A percentile compares a stretch with the other conserved stretches of the same genome.
These are phyloP conservation scores for Fusarium concolor DNA, from an alignment of 2,329 filamentous ascomycete genomes.

Conservation along the genomic window DNA sequence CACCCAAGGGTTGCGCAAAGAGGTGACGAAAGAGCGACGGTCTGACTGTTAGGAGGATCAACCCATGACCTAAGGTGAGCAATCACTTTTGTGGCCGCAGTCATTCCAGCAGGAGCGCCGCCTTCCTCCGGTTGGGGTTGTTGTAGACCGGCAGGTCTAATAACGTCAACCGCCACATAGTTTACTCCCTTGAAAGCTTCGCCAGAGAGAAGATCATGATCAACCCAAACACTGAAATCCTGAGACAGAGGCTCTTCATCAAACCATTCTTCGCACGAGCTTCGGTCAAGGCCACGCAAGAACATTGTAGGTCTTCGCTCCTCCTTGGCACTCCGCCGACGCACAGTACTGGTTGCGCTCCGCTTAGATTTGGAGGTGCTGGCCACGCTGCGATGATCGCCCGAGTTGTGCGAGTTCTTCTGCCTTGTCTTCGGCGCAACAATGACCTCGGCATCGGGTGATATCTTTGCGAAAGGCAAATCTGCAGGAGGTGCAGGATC, in stretches of 20 bases:
- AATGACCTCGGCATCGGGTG: conserved; percentile 94
- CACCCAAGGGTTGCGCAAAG: conserved; percentile 80
- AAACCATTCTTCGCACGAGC: conserved; percentile 79
- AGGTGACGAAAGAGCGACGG: conserved; percentile 80
- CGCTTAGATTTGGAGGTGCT: conserved; percentile 83
- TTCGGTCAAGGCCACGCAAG: conserved; percentile 81
- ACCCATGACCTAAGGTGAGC: conserved; percentile 84
- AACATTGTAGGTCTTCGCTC: conserved; percentile 77
- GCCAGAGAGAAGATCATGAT: conserved; percentile 78
- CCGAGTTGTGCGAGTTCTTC: conserved; percentile 72
- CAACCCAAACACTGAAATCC: conserved; percentile 83
- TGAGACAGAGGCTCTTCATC: conserved; percentile 70
- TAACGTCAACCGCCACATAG: conserved; percentile 86
- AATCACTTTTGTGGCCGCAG: conserved; percentile 70
- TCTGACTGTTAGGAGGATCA: conserved; percentile 84
- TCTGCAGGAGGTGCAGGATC: conserved; percentile 76
- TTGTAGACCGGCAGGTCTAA: conserved; percentile 83
- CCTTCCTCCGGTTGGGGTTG: conserved; percentile 77
- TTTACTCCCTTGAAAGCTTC: conserved; percentile 80
- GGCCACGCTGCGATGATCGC: conserved; percentile 82
- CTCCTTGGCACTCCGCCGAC: conserved; percentile 68
- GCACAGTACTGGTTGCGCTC: conserved; percentile 79
- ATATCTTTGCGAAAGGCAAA: conserved; percentile 88
- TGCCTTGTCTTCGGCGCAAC: conserved; percentile 92
- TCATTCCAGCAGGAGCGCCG: conserved; percentile 62